Conservation (phyloP, 2,329 filamentous ascomycete species). For the Aspergillus quadricinctus region DNA sequence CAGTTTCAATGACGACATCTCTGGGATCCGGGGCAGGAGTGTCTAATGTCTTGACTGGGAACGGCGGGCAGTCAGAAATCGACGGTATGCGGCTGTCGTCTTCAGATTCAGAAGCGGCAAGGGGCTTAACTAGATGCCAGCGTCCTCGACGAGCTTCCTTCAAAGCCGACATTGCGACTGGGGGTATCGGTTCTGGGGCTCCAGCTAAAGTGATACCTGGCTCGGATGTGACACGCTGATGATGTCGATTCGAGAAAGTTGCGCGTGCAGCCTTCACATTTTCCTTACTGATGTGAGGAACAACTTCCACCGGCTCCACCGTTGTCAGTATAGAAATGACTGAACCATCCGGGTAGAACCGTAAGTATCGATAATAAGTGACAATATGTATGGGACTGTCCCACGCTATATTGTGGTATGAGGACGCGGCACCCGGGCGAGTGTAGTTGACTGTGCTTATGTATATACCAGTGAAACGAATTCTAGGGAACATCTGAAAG, state of each 20-base stretch:
- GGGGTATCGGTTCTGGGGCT: conserved; percentile 30
- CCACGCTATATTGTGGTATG: conserved; percentile 67
- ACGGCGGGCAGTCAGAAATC: conserved; percentile 13
- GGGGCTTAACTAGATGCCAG: conserved; percentile 60
- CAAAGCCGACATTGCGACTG: conserved; percentile 54
- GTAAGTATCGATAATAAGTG: conserved; percentile 95
- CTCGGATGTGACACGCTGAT: conserved; percentile 39
- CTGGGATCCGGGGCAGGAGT: conserved; percentile 36
- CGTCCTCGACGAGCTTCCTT: conserved; percentile 62
- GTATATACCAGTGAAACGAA: conserved; percentile 94
- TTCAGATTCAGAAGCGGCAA: conserved; percentile 15
- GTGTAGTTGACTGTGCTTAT: conserved; percentile 96
- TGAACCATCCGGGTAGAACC: conserved; percentile 88
- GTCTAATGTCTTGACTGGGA: conserved; percentile 13
- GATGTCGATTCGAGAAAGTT: conserved; percentile 26
- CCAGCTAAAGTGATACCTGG: conserved; percentile 30
- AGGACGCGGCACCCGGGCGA: conserved; percentile 69
- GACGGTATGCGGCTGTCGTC: conserved; percentile 33
- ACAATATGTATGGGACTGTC: conserved; percentile 84
- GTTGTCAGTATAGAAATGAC: conserved; percentile 77
- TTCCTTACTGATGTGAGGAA: conserved; percentile 74
- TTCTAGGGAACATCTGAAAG: conserved; percentile 75
- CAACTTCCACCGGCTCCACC: conserved; percentile 76
- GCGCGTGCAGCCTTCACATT: conserved; percentile 48
- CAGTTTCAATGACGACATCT: conserved; percentile 78